A percentile compares a stretch with the other conserved stretches of the same genome.
phyloP scores from a whole-genome alignment of 345 rosid species.

The Ailanthus altissimus region DNA sequence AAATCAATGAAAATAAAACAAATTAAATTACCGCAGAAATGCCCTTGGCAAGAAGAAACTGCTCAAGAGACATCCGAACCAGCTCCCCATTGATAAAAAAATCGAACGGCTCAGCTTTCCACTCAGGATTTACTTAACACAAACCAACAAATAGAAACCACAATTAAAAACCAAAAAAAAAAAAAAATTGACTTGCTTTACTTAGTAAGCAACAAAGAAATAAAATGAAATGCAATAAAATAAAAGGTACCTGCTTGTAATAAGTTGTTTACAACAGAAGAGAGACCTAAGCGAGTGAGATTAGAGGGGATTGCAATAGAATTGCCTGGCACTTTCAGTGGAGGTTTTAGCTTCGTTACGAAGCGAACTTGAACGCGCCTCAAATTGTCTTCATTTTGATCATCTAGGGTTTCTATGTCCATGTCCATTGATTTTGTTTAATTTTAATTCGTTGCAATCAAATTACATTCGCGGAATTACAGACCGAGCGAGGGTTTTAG shows the following conservation, averaged over 20 bases:
- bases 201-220: neutral
- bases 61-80: conserved; percentile 82
- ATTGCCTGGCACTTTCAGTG: conserved; percentile 53
- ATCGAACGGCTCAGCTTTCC: conserved; percentile 82
- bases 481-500: conserved; percentile 14
- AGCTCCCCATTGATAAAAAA: conserved; percentile 91
- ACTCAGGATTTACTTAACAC: conserved; percentile 58
- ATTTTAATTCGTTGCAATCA: neutral
- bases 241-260: conserved; percentile 45
- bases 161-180: neutral
- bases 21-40: conserved; percentile 76
- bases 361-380: conserved; percentile 79
- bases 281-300: conserved; percentile 84
- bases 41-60: conserved; percentile 81
- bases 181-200: neutral
- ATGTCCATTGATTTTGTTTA: conserved; percentile 29
- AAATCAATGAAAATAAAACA: neutral
- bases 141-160: neutral
- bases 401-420: conserved; percentile 37
- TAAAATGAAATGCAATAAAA: neutral
- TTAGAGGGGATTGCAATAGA: conserved; percentile 77
- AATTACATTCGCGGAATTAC: neutral
- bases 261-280: conserved; percentile 72
- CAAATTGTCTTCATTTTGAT: conserved; percentile 27
- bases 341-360: conserved; percentile 70